phyloP scores from a whole-genome alignment of 306 rosid genomes.

The Abrus pulchellus region DNA sequence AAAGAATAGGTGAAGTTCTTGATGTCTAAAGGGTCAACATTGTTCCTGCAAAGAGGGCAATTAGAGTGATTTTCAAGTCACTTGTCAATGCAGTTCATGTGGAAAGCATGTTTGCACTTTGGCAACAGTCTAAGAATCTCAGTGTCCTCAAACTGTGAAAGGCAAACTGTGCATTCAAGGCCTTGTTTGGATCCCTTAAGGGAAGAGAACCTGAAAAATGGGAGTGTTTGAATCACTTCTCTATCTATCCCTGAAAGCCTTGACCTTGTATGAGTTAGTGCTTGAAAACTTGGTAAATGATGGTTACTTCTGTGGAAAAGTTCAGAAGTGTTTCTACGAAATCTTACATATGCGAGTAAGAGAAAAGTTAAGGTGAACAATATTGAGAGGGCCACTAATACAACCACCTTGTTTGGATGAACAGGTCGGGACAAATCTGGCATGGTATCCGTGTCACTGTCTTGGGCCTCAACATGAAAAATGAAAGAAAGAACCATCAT shows the following conservation, averaged over 20 bases:
- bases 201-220: slow-evolving; percentile 22
- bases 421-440: background rate
- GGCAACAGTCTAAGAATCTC: slow-evolving; percentile 28
- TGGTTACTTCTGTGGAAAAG: background rate
- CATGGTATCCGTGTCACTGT: background rate
- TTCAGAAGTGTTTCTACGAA: background rate
- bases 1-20: slow-evolving; percentile 1
- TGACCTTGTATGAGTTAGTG: background rate
- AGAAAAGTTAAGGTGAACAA: background rate
- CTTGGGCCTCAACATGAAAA: background rate
- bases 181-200: slow-evolving; percentile 30
- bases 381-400: background rate
- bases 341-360: slow-evolving; percentile 14
- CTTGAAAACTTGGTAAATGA: background rate
- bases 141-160: slow-evolving; percentile 24
- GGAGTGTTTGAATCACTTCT: slow-evolving; percentile 32
- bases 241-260: slow-evolving; percentile 6
- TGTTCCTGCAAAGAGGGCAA: slow-evolving; percentile 35
- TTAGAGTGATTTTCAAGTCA: slow-evolving; percentile 21
- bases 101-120: slow-evolving; percentile 32
- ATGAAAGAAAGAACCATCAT: slow-evolving; percentile 32
- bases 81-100: slow-evolving; percentile 36
- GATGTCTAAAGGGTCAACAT: background rate
- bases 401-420: slow-evolving; percentile 2
- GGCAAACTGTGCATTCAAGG: slow-evolving; percentile 18